A percentile compares a stretch with the other conserved stretches of the same genome.
Evolutionary conservation across 768 basidiomycete species (phyloP).

Genomic region (Phylloporus arenicola): DNA sequence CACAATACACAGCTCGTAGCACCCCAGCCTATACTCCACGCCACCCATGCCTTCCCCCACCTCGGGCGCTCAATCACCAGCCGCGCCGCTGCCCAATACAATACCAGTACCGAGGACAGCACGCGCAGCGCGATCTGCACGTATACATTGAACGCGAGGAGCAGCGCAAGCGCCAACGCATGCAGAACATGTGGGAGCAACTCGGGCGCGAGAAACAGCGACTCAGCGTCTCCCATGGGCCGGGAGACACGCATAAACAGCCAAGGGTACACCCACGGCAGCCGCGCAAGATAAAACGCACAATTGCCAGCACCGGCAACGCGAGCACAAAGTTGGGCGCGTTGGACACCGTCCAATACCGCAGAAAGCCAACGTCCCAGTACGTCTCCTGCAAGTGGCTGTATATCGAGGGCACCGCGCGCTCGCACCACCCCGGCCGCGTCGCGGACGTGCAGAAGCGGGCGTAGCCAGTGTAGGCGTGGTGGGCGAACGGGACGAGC

Average conservation of each 20-base stretch:
- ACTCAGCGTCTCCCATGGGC: not conserved
- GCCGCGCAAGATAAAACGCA: conserved; percentile 19
- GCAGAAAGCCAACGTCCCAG: conserved; percentile 82
- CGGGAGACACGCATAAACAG: not conserved
- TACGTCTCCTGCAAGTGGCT: conserved; percentile 75
- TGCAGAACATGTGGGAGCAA: conserved; percentile 74
- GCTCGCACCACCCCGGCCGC: conserved; percentile 58
- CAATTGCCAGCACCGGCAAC: conserved; percentile 54
- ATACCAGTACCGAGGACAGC: conserved; percentile 66
- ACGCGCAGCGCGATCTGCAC: conserved; percentile 83
- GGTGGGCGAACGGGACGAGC: conserved; percentile 61
- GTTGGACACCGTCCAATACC: conserved; percentile 80
- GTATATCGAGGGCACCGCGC: conserved; percentile 65
- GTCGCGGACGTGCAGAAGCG: conserved; percentile 50
- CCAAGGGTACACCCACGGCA: conserved; percentile 5
- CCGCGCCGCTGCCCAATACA: conserved; percentile 83
- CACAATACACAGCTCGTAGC: conserved; percentile 65
- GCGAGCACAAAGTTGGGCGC: conserved; percentile 85
- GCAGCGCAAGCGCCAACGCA: conserved; percentile 51
- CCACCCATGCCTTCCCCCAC: conserved; percentile 60
- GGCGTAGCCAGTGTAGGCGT: conserved; percentile 63
- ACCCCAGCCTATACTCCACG: conserved; percentile 80
- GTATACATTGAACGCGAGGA: conserved; percentile 76
- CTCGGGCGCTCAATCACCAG: conserved; percentile 46
- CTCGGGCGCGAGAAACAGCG: conserved; percentile 36